phyloP scores from a whole-genome alignment of 208 protist species.

The Trypanosoma mega region DNA sequence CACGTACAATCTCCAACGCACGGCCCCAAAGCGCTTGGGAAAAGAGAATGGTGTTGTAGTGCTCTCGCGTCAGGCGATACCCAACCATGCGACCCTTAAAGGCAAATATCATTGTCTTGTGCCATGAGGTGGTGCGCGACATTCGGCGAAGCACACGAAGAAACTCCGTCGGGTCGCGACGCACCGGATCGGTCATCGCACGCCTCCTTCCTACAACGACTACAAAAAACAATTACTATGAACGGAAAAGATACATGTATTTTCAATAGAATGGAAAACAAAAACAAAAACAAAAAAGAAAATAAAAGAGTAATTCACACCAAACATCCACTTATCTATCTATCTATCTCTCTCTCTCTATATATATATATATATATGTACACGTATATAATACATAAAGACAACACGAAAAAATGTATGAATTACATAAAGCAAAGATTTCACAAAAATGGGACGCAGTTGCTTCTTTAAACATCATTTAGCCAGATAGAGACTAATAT shows the following conservation, averaged over 20 bases:
- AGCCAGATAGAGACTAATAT: too few relatives aligned
- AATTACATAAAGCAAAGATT: too few relatives aligned
- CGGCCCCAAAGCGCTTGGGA: constrained; percentile 90
- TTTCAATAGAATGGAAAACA: not conserved
- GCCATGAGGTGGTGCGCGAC: constrained; percentile 86
- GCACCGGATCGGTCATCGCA: constrained; percentile 86
- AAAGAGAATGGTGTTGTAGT: constrained; percentile 92
- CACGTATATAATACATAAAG: too few relatives aligned
- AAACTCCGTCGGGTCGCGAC: constrained; percentile 90
- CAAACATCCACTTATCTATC: not conserved
- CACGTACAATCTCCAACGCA: constrained; percentile 85
- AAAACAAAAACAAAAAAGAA: not conserved
- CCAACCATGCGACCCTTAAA: constrained; percentile 90
- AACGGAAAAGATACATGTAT: too few relatives aligned
- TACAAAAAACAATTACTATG: too few relatives aligned
- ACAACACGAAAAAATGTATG: too few relatives aligned
- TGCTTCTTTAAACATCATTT: too few relatives aligned
- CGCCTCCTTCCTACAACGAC: too few relatives aligned
- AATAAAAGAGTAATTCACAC: not conserved
- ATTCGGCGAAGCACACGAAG: constrained; percentile 87
- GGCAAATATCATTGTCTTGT: constrained; percentile 91
- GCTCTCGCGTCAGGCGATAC: constrained; percentile 81
- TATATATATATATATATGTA: too few relatives aligned
- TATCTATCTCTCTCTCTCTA: not conserved
- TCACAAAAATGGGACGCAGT: too few relatives aligned